Conservation (phyloP, 495 filamentous ascomycete species). For the Penicillium angulare region DNA sequence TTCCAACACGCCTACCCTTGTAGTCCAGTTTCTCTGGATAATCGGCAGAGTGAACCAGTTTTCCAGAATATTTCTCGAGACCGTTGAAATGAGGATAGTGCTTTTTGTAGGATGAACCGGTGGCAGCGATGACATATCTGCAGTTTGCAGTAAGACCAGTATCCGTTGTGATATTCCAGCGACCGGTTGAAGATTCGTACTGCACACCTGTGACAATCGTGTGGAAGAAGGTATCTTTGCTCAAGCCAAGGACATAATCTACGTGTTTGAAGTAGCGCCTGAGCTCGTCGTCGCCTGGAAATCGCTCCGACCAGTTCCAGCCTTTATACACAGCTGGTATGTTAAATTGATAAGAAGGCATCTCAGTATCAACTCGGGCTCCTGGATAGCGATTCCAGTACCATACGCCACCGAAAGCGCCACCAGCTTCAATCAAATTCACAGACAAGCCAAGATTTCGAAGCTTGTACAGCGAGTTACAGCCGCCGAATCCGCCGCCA, state of each 20-base stretch:
- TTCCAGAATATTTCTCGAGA: slow-evolving; percentile 9
- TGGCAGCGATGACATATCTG: slow-evolving; percentile 28
- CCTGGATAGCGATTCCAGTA: slow-evolving; percentile 53
- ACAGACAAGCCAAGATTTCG: slow-evolving; percentile 36
- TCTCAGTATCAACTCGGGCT: slow-evolving; percentile 46
- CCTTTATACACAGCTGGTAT: slow-evolving; percentile 50
- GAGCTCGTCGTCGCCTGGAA: slow-evolving; percentile 49
- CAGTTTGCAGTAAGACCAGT: slow-evolving; percentile 11
- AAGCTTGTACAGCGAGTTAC: slow-evolving; percentile 38
- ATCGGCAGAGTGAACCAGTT: slow-evolving; percentile 14
- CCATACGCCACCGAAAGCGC: slow-evolving; percentile 52
- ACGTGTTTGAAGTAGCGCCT: slow-evolving; percentile 55
- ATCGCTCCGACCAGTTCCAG: slow-evolving; percentile 51
- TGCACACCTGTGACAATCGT: slow-evolving; percentile 43
- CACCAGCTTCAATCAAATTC: slow-evolving; percentile 48
- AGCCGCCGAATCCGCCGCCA: slow-evolving; percentile 37
- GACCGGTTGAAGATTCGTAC: slow-evolving; percentile 36
- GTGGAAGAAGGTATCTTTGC: slow-evolving; percentile 52
- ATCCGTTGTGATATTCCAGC: slow-evolving; percentile 23
- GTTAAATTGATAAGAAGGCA: slow-evolving; percentile 51
- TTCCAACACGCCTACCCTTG: slow-evolving; percentile 20
- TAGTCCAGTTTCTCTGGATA: slow-evolving; percentile 19
- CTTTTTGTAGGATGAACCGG: slow-evolving; percentile 20
- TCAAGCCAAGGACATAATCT: slow-evolving; percentile 48
- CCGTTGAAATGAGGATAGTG: slow-evolving; percentile 22